A percentile compares a stretch with the other conserved stretches of the same genome.
phyloP scores from a whole-genome alignment of 805 yeast species.

The Nadsonia fulvescens region DNA sequence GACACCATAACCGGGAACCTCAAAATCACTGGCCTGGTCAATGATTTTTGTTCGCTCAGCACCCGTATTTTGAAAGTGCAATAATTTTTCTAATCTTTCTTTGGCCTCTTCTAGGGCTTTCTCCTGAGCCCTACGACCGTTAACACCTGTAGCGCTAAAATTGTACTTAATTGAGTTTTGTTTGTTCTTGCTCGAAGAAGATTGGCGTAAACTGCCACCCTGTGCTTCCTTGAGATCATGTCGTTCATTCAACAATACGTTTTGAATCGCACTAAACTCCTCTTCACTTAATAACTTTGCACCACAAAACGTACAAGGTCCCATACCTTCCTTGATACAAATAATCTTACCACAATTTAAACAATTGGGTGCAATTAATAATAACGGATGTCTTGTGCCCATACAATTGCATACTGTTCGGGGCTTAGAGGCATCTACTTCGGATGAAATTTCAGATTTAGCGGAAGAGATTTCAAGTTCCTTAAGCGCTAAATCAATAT shows the following conservation, averaged over 20 bases:
- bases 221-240: slow-evolving; percentile 21
- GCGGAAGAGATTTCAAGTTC: slow-evolving; percentile 27
- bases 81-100: slow-evolving; percentile 48
- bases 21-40: slow-evolving; percentile 83
- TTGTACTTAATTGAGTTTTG: slow-evolving; percentile 5
- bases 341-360: slow-evolving; percentile 86
- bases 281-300: slow-evolving; percentile 38
- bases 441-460: slow-evolving; percentile 8
- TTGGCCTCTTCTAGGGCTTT: slow-evolving; percentile 53
- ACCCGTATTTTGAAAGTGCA: slow-evolving; percentile 70
- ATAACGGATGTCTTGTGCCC: slow-evolving; percentile 75
- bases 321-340: slow-evolving; percentile 76
- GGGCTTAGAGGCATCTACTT: slow-evolving; percentile 9
- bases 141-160: slow-evolving; percentile 2
- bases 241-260: slow-evolving; percentile 42
- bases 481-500: slow-evolving; percentile 43
- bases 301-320: slow-evolving; percentile 78
- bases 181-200: slow-evolving; percentile 11
- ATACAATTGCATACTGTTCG: slow-evolving; percentile 54
- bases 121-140: slow-evolving; percentile 19
- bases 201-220: no score
- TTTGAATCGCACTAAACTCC: slow-evolving; percentile 38
- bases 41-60: slow-evolving; percentile 83
- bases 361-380: slow-evolving; percentile 86
- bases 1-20: slow-evolving; percentile 33